A percentile compares a stretch with the other conserved stretches of the same genome.
Conservation (phyloP, 306 rosid genomes). For the Sechiopsis laciniata region DNA sequence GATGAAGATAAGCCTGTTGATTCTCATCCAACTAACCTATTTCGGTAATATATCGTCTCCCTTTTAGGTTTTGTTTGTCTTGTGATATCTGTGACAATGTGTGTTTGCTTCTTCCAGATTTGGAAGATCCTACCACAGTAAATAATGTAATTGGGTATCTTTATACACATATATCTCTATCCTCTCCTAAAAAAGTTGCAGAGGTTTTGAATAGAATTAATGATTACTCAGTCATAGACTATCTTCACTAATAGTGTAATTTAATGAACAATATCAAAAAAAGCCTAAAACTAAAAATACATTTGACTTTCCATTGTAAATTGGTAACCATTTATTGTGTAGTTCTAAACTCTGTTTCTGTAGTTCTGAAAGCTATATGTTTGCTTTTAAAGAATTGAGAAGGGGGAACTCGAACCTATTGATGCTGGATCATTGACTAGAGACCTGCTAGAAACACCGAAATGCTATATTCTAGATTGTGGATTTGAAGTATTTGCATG, state of each 20-base stretch:
- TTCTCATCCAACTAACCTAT: constrained; percentile 59
- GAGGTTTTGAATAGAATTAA: not conserved
- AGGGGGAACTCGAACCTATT: constrained; percentile 59
- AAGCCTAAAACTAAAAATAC: constrained; percentile 2
- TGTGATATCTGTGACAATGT: too few relatives aligned
- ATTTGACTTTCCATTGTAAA: not conserved
- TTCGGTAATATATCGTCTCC: constrained; percentile 53
- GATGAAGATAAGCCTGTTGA: constrained; percentile 49
- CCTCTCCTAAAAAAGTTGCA: not conserved
- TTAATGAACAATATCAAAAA: not conserved
- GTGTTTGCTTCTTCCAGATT: too few relatives aligned
- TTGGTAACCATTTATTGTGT: constrained; percentile 18
- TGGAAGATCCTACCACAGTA: not conserved
- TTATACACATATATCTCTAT: not conserved
- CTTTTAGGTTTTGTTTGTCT: not conserved
- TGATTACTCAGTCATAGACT: too few relatives aligned
- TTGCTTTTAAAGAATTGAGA: constrained; percentile 56
- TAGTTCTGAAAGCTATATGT: constrained; percentile 19
- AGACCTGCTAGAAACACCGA: constrained; percentile 68
- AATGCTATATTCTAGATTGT: constrained; percentile 82
- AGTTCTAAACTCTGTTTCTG: constrained; percentile 24
- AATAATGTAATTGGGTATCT: too few relatives aligned
- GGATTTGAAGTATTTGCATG: constrained; percentile 80
- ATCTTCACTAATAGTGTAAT: not conserved
- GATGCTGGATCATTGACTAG: constrained; percentile 62